A percentile compares a stretch with the other conserved stretches of the same genome.
phyloP scores from a whole-genome alignment of 2,329 filamentous ascomycete genomes.

The Piedraia hortae region DNA sequence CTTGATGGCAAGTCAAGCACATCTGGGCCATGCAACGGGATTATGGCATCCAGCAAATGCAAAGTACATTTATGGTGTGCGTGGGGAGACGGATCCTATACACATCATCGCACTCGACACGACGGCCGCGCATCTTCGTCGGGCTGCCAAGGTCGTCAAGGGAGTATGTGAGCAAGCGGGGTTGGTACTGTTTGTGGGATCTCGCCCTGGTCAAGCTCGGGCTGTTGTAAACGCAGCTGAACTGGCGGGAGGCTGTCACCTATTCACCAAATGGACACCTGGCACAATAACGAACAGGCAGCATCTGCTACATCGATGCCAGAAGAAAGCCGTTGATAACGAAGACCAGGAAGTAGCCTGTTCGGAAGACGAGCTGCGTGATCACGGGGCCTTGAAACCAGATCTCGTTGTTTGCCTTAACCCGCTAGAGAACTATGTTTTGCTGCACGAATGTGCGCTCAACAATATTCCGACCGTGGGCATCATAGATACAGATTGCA shows the following conservation, averaged over 20 bases:
- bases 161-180: conserved; percentile 63
- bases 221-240: conserved; percentile 58
- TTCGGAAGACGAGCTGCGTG: conserved; percentile 36
- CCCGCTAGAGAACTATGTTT: conserved; percentile 67
- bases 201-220: conserved; percentile 51
- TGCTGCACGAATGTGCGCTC: conserved; percentile 73
- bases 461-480: conserved; percentile 84
- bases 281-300: conserved; percentile 82
- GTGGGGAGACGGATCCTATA: conserved; percentile 26
- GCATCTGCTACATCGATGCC: conserved; percentile 48
- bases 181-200: conserved; percentile 74
- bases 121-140: conserved; percentile 68
- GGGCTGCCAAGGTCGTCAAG: conserved; percentile 74
- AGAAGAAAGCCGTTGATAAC: conserved; percentile 50
- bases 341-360: conserved; percentile 34
- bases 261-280: conserved; percentile 82
- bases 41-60: conserved; percentile 89
- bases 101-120: conserved; percentile 67
- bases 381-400: conserved; percentile 43
- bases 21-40: conserved; percentile 73
- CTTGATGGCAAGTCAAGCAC: conserved; percentile 61
- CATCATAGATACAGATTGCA: conserved; percentile 74
- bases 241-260: conserved; percentile 51
- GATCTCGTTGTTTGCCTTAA: conserved; percentile 86
- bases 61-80: conserved; percentile 75